Evolutionary conservation across 192 early-diverging fungal species (phyloP), one percentile per base, ranked within the genome.

Genomic region (Dimargaris verticillata): DNA sequence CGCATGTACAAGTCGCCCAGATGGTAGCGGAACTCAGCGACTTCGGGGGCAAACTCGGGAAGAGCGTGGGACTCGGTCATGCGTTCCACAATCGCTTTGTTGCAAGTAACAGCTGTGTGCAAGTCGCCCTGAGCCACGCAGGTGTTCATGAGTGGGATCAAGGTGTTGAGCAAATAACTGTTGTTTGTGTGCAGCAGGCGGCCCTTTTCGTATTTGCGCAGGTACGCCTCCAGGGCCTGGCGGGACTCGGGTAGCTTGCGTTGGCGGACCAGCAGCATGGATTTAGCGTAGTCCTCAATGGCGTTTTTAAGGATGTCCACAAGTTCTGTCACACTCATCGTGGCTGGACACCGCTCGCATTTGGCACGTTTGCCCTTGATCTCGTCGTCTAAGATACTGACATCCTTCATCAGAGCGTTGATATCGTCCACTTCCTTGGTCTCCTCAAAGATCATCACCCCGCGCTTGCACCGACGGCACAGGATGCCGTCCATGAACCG

Each of bases 401-500:
- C 67, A 52, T 72, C 75, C 14, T 70, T 75, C 69, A 72, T 74
- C 43, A 78, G 72, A 63, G 78, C 74, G 43, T 82, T 78, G 63
- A 82, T 76, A 20, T 74, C 69, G 52, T 78, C 70, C 2, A 83
- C 81, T 53, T 79, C 81, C 60, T 75, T 74, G 45, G 76, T 78
- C 62, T 78, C 76, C 66, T 74, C 76, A 60, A 74, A 78, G 67
- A 78, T 74, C 72, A 78, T 74, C 62, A 78, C 72, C 20, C 76
- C 76, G 22, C 44, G 38, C 60, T 63, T 68, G 70, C 84, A 86
- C 54, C 68, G 49, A 29, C 62, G 58, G 72, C 84, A 86, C 49
- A 82, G 71, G 46, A 84, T 75, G 20, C 84, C 82, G 66, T 83
- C 78, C 70, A 87, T 70, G 50, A 79, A 79, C 9, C 85, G 74